Base-by-base conservation (phyloP, 2,329 filamentous ascomycete species). In the Aspergillus terreus region DNA sequence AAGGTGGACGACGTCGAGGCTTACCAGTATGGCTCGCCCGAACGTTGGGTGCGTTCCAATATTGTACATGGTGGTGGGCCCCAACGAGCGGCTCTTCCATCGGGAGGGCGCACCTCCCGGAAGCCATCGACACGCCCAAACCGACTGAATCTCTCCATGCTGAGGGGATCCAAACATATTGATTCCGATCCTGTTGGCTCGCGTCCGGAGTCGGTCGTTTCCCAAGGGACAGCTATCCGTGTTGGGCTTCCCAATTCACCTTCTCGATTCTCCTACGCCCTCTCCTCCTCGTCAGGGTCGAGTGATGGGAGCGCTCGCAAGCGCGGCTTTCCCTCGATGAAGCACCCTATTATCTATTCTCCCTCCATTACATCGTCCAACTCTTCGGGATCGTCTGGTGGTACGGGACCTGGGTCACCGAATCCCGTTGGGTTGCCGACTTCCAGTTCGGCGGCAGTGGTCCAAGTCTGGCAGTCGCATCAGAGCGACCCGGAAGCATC, bases 1-100 rank as follows among this genome's bases (percentile, higher is more conserved):
- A 79, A 75, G 52, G 68, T 72, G 14, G 75, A 81, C 53, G 77
- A 80, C 44, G 76, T 78, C 40, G 82, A 85, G 56, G 69, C 73
- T 6, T 84, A 84, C 62, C 77, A 82, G 42, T 84, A 85, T 58
- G 75, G 77, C 4, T 77, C 82, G 0, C 82, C 82, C 3, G 82
- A 86, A 50, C 74, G 75, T 43, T 78, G 76, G 72, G 68, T 66
- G 45, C 72, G 64, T 46, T 70, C 64, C 25, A 62, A 61, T 4
- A 71, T 65, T 19, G 56, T 72, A 5, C 70, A 71, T 42, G 72
- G 67, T 61, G 61, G 57, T 43, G 62, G 60, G 9, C 58, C 65
- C 7, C 49, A 63, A 11, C 60, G 63, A 40, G 61, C 67, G 33
- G 50, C 59, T 4, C 67, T 73, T 14, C 72, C 69, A 25, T 75